phyloP scores from a whole-genome alignment of 75 land plant species.

The Adiantum capillusveneris region DNA sequence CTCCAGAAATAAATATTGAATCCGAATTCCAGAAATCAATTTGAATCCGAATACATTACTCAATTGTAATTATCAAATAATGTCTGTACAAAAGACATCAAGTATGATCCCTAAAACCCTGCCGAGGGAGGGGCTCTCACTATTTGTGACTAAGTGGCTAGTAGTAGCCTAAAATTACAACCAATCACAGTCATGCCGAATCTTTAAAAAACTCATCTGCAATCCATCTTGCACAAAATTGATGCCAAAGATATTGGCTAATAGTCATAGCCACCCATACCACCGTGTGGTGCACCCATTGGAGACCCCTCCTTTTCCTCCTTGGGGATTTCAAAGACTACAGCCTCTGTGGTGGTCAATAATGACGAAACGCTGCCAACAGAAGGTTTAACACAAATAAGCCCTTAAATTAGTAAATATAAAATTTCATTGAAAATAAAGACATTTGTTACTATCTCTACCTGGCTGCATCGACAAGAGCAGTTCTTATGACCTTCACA shows the following conservation, averaged over 20 bases:
- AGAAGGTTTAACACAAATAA: not conserved
- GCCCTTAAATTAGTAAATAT: not conserved
- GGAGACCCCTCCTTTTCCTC: slow-evolving; percentile 57
- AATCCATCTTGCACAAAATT: slow-evolving; percentile 1
- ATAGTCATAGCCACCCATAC: slow-evolving; percentile 72
- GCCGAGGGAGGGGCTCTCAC: too few relatives aligned
- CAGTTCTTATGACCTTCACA: slow-evolving; percentile 82
- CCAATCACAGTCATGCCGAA: not conserved
- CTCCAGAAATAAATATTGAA: too few relatives aligned
- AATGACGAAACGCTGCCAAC: slow-evolving; percentile 71
- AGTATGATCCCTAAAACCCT: too few relatives aligned
- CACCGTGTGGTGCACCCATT: slow-evolving; percentile 58
- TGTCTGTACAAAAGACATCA: too few relatives aligned
- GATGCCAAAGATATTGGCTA: not conserved
- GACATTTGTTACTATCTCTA: slow-evolving; percentile 8
- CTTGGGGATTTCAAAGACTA: slow-evolving; percentile 67
- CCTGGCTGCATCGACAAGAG: slow-evolving; percentile 88
- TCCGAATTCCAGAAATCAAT: too few relatives aligned
- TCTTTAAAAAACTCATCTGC: too few relatives aligned
- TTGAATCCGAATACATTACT: too few relatives aligned
- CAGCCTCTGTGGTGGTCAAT: slow-evolving; percentile 93
- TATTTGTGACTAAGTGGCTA: too few relatives aligned
- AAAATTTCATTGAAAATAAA: not conserved
- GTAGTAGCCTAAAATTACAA: too few relatives aligned
- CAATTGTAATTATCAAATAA: too few relatives aligned